A percentile compares a stretch with the other conserved stretches of the same genome.
phyloP scores from a whole-genome alignment of 331 rosid species.

The Quercus phellos region DNA sequence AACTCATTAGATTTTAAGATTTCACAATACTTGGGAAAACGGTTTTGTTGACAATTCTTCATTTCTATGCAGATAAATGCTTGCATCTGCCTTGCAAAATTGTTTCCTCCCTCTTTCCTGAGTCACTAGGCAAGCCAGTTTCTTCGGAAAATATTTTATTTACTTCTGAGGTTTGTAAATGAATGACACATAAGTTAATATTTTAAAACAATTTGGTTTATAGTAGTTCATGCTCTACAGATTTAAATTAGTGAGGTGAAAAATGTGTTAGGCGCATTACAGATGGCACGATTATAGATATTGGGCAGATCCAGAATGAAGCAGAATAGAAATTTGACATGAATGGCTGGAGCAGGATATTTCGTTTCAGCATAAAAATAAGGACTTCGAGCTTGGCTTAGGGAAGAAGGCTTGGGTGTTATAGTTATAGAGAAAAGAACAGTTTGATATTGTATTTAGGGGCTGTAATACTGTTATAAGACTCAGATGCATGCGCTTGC shows the following conservation, averaged over 20 bases:
- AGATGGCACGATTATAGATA: not conserved
- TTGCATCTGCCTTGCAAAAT: constrained; percentile 33
- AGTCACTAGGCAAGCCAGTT: constrained; percentile 31
- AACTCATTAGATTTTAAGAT: not conserved
- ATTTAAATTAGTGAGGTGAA: not conserved
- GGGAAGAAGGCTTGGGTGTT: not conserved
- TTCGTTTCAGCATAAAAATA: not conserved
- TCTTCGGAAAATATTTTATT: constrained; percentile 32
- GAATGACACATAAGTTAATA: not conserved
- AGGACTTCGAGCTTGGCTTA: not conserved
- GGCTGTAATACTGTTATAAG: not conserved
- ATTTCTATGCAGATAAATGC: constrained; percentile 31
- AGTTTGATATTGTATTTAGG: not conserved
- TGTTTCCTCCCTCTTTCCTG: constrained; percentile 29
- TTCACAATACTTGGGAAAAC: not conserved
- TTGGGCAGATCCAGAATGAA: not conserved
- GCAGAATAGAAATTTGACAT: not conserved
- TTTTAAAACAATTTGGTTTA: not conserved
- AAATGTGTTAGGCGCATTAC: not conserved
- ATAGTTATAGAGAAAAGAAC: not conserved
- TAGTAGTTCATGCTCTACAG: not conserved
- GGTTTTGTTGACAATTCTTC: constrained; percentile 5
- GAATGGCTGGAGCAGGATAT: not conserved
- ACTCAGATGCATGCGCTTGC: not conserved
- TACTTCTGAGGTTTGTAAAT: constrained; percentile 38